These are phyloP conservation scores for Allantophomopsis lycopodina DNA, from an alignment of 2,329 filamentous ascomycete species.

Conservation along the genomic window DNA sequence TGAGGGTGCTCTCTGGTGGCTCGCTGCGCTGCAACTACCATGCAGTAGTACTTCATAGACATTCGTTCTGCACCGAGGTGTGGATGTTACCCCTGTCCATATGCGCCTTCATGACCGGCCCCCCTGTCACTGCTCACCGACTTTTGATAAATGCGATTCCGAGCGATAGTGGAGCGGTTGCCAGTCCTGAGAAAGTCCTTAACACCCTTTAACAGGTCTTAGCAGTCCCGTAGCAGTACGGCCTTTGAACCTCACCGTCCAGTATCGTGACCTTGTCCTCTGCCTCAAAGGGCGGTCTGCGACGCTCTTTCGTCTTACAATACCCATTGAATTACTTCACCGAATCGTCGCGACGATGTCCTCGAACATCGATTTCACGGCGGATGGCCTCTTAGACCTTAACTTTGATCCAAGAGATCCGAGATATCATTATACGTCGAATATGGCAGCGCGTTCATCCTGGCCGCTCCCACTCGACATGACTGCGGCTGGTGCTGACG, in stretches of 20 bases:
- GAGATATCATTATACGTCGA: conserved; percentile 32
- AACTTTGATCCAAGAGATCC: conserved; percentile 43
- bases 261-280: not conserved
- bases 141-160: conserved; percentile 2
- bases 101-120: no score
- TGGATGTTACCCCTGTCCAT: no score
- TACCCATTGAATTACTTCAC: conserved; percentile 25
- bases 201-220: no score
- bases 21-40: no score
- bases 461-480: conserved; percentile 20
- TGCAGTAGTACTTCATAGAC: no score
- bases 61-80: no score
- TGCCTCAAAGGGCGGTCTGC: conserved; percentile 20
- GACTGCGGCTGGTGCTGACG: conserved; percentile 15
- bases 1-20: no score
- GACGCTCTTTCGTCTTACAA: conserved; percentile 23
- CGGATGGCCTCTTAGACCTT: conserved; percentile 48
- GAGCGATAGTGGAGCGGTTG: no score
- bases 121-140: conserved; percentile 10
- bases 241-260: no score
- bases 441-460: conserved; percentile 20
- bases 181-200: no score
- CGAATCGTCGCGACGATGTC: conserved; percentile 30
- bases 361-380: conserved; percentile 42
- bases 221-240: no score